Evolutionary conservation across 2,329 filamentous ascomycete species (phyloP), one percentile per base, ranked within the genome.

Genomic region (Thelonectria olida): DNA sequence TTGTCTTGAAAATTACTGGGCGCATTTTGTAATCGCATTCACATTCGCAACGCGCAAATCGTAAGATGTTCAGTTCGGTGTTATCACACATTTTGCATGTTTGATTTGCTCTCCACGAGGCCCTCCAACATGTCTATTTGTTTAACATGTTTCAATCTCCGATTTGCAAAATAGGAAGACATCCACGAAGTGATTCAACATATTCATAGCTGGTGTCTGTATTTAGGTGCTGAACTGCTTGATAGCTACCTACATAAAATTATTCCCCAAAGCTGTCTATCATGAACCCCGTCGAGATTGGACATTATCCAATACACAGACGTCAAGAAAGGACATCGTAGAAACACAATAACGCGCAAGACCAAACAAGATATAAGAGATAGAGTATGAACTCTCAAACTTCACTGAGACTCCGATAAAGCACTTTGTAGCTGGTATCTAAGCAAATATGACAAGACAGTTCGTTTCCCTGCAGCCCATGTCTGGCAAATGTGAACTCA

Each of bases 371-470:
- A 15, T 45, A 56, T 20, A 9, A 23, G 34, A 47, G 9, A 25
- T 49, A 9, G 27, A 52, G 19, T 20, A 47, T 17, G 22, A 44
- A 45, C 20, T 25, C 23, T 25, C 48, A 54, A 45, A 45, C 23
- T 58, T 62, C 51, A 38, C 56, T 25, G 41, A 27, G 51, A 38
- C 50, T 34, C 49, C 34, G 12, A 54, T 50, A 31, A 23, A 20
- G 44, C 22, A 34, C 42, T 49, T 57, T 49, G 47, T 41, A 67
- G 54, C 61, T 68, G 69, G 69, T 70, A 73, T 72, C 68, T 67
- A 68, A 70, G 60, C 47, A 70, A 71, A 62, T 59, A 58, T 10
- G 20, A n/a, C 60, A 68, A 50, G 15, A 58, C 49, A 54, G 8
- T 25, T 25, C 20, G 56, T 66, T 19, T 56, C 47, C 51, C 47